Base-by-base conservation (phyloP, 2,329 filamentous ascomycete genomes). In the Cordyceps cateniannulata region DNA sequence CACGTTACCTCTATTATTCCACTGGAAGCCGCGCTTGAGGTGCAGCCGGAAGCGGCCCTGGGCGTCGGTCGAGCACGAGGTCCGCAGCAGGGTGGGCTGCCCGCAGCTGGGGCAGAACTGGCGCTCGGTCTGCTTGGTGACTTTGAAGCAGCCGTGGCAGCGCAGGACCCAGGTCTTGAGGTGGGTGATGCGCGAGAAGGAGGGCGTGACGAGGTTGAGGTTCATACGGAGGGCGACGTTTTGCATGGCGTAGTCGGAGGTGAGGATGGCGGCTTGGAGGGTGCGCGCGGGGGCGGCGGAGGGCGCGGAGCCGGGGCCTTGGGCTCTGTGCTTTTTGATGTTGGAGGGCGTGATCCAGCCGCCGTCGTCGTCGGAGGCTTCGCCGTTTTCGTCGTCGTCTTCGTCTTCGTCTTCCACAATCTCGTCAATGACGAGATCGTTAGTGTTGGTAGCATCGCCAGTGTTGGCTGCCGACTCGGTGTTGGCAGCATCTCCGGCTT, bases 341-440 rank as follows among this genome's bases (percentile, higher is more conserved):
- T 98, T 99, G 45, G 88, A 87, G 0, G 93, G 92, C 0, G 95
- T 98, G 72, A 98, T 97, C 93, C 93, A 98, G 68, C 87, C 90
- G 65, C 89, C 91, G 18, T 81, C 83, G 62, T 85, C 85, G 62
- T 81, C 77, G 25, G 70, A 73, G 45, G 72, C 73, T 6, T 75
- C 82, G 5, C 79, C 81, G 35, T 77, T 77, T 29, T 71, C 69
- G 1, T 68, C 68, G 5, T 54, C 59, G 16, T 52, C 47, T 8
- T 22, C 38, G 14, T 42, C 38, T n/a, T 2, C 49, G 14, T 32
- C 48, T 16, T 47, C 7, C 9, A 29, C 12, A 12, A 29, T 14
- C 1, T 42, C 38, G 2, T 59, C 35, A n/a, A 6, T 6, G 24
- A 35, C 8, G 8, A 27, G 22, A 18, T 2, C 22, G 2, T 47